Percentiles rank a stretch among this genome's conserved stretches.
Evolutionary conservation across 495 filamentous ascomycete genomes (phyloP).

Genomic region (Neurospora sp.): DNA sequence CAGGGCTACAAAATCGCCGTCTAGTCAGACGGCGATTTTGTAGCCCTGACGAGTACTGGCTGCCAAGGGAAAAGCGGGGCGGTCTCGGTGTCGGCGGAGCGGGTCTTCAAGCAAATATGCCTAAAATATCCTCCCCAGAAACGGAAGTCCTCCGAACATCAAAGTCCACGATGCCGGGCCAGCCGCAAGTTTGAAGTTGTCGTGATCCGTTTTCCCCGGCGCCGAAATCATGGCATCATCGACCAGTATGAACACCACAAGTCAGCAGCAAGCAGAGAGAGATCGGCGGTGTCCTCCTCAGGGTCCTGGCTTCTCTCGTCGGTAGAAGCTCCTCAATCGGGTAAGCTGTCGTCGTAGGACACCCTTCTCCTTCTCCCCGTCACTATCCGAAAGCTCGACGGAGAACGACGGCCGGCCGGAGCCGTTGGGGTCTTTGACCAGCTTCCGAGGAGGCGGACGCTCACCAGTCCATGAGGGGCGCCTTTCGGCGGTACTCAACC

Average conservation of each 20-base stretch:
- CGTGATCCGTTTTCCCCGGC: not conserved
- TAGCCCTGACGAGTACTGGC: too few relatives aligned
- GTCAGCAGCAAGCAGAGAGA: not conserved
- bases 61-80: not conserved
- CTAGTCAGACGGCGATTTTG: too few relatives aligned
- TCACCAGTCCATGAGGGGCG: slow-evolving; percentile 13
- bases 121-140: not conserved
- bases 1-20: too few relatives aligned
- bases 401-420: slow-evolving; percentile 18
- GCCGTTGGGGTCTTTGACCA: slow-evolving; percentile 21
- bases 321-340: slow-evolving; percentile 18
- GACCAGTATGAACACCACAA: not conserved
- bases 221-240: not conserved
- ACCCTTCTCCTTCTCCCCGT: slow-evolving; percentile 15
- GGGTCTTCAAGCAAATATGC: not conserved
- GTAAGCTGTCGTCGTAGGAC: slow-evolving; percentile 17
- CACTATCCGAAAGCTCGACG: slow-evolving; percentile 17
- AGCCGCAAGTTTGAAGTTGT: not conserved
- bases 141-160: not conserved
- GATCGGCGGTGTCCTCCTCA: not conserved
- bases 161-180: not conserved
- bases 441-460: slow-evolving; percentile 18
- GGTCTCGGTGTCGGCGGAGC: not conserved
- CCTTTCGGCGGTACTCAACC: slow-evolving; percentile 14
- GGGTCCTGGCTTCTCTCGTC: slow-evolving; percentile 5